Conservation (phyloP, 2,329 filamentous ascomycete genomes). For the Lasiodiplodia hormozganensis region DNA sequence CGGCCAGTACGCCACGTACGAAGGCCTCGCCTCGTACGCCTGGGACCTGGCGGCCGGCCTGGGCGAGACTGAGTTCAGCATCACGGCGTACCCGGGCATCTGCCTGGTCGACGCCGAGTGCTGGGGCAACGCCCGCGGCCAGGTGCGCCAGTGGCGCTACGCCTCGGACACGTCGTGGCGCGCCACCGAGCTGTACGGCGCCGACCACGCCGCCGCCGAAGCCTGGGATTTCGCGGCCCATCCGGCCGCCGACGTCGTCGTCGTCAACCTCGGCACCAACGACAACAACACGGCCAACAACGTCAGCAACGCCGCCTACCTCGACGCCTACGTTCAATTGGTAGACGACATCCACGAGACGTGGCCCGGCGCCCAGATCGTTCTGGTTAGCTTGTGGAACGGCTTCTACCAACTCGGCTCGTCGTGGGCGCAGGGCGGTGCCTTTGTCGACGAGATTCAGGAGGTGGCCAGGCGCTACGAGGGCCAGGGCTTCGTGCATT, state of each 20-base stretch:
- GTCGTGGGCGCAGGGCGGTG: conserved; percentile 55
- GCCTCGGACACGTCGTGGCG: conserved; percentile 62
- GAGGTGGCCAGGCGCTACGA: conserved; percentile 61
- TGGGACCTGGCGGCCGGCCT: conserved; percentile 64
- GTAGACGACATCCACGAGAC: conserved; percentile 49
- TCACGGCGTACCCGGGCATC: conserved; percentile 66
- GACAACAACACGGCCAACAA: conserved; percentile 53
- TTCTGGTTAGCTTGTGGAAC: conserved; percentile 60
- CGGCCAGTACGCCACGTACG: conserved; percentile 65
- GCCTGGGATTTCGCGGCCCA: conserved; percentile 44
- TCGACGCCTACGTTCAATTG: conserved; percentile 50
- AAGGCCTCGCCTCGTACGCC: conserved; percentile 63
- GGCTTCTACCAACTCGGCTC: conserved; percentile 61
- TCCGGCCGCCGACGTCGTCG: conserved; percentile 49
- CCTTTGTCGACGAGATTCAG: conserved; percentile 59
- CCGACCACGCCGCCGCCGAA: conserved; percentile 41
- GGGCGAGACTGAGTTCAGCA: conserved; percentile 64
- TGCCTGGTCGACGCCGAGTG: conserved; percentile 64
- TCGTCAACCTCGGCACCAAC: conserved; percentile 58
- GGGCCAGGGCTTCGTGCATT: conserved; percentile 61
- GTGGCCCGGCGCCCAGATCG: conserved; percentile 52
- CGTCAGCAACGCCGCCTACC: conserved; percentile 48
- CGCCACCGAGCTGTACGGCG: conserved; percentile 52
- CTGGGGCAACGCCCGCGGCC: conserved; percentile 54
- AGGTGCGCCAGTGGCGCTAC: conserved; percentile 64